A percentile compares a stretch with the other conserved stretches of the same genome.
phyloP scores from a whole-genome alignment of 768 basidiomycete genomes.

The Termitomyces titanicus region DNA sequence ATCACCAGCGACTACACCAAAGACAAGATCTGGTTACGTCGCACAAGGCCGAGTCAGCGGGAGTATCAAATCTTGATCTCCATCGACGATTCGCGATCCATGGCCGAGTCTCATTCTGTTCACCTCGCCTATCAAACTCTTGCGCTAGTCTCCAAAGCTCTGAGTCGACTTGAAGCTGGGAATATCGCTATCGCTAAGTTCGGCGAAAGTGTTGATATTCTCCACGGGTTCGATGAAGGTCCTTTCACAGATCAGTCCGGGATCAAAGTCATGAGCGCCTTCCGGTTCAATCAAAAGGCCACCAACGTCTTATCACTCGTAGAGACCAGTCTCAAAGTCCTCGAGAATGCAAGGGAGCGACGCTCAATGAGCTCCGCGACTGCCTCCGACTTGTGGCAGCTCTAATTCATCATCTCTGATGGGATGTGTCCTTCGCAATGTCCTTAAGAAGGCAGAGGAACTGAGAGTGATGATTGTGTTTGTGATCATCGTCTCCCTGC shows the following conservation, averaged over 20 bases:
- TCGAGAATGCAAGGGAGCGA: conserved; percentile 76
- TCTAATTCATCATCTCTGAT: conserved; percentile 97
- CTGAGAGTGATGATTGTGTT: conserved; percentile 95
- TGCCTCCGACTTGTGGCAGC: conserved; percentile 96
- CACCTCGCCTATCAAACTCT: conserved; percentile 94
- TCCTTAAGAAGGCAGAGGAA: conserved; percentile 82
- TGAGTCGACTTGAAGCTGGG: conserved; percentile 89
- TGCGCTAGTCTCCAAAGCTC: conserved; percentile 85
- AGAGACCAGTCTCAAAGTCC: conserved; percentile 69
- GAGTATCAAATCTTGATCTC: conserved; percentile 96
- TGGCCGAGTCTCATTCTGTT: conserved; percentile 90
- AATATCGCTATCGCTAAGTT: conserved; percentile 91
- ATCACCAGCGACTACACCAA: conserved; percentile 99
- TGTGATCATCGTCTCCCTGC: conserved; percentile 89
- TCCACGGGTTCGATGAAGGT: conserved; percentile 83
- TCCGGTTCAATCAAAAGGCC: conserved; percentile 85
- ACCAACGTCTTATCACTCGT: too few species aligned
- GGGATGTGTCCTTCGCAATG: conserved; percentile 86
- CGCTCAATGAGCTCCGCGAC: conserved; percentile 51
- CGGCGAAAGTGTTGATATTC: conserved; percentile 81
- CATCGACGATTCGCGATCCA: conserved; percentile 94
- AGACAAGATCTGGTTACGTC: conserved; percentile 97
- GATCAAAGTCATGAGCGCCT: conserved; percentile 73
- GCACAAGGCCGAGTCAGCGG: conserved; percentile 88
- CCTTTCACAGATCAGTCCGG: too few species aligned